Percentiles rank a stretch among this genome's conserved stretches.
Evolutionary conservation across 148 eudicot species (phyloP).

Genomic region (Camellia granthamiana): DNA sequence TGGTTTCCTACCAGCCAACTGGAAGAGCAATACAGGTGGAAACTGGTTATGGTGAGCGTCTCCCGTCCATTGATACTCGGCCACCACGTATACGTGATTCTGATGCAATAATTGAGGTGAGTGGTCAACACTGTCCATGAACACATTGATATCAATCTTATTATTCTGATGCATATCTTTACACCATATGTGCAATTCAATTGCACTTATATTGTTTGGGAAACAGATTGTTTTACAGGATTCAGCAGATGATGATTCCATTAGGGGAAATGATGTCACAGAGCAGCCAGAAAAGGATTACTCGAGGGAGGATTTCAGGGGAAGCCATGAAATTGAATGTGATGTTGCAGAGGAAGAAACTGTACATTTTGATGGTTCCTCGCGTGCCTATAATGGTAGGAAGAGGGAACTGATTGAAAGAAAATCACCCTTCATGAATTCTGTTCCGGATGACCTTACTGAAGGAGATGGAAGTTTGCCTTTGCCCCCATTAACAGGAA

Average conservation of each 20-base stretch:
- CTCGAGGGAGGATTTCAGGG: conserved; percentile 25
- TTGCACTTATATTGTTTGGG: conserved; percentile 21
- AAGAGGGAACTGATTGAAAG: conserved; percentile 26
- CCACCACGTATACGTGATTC: conserved; percentile 79
- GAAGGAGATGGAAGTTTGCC: conserved; percentile 21
- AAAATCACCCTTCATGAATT: conserved; percentile 11
- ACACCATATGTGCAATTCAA: not conserved
- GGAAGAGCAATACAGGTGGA: conserved; percentile 93
- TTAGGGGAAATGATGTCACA: conserved; percentile 23
- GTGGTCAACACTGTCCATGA: conserved; percentile 7
- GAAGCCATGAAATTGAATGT: conserved; percentile 26
- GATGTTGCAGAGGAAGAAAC: conserved; percentile 25
- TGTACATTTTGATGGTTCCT: conserved; percentile 16
- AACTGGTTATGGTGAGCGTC: conserved; percentile 76
- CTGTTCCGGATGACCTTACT: conserved; percentile 6
- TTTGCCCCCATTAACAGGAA: conserved; percentile 19
- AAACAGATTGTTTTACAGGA: conserved; percentile 48
- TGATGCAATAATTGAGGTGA: conserved; percentile 85
- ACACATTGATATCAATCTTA: not conserved
- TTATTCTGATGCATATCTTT: not conserved
- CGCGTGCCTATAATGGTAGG: conserved; percentile 24
- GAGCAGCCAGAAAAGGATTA: conserved; percentile 32
- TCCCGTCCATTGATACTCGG: conserved; percentile 83
- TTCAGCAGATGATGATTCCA: conserved; percentile 32
- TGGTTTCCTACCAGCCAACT: conserved; percentile 47